Conservation (phyloP, 2,329 filamentous ascomycete genomes). For the Zymoseptoria brevis region DNA sequence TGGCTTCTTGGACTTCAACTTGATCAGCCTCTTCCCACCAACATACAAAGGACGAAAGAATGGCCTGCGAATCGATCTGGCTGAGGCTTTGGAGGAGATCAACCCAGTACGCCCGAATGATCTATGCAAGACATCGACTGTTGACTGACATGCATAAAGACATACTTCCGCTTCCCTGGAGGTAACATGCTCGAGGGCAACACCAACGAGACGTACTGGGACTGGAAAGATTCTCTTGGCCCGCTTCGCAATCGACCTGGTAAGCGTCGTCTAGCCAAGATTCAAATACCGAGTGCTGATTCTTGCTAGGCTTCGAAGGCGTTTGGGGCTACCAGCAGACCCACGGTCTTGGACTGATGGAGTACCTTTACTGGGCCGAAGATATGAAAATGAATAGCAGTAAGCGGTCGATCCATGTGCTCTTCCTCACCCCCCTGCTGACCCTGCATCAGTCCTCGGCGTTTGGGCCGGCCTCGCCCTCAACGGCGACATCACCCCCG, state of each 20-base stretch:
- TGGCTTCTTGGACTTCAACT: constrained; percentile 40
- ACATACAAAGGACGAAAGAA: constrained; percentile 45
- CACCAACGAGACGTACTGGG: constrained; percentile 29
- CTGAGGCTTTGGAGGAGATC: constrained; percentile 37
- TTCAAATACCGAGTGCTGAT: no score
- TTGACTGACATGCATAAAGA: neutral
- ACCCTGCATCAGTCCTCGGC: constrained; percentile 4
- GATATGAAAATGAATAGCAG: neutral
- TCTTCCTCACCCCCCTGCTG: neutral
- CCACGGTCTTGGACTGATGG: constrained; percentile 52
- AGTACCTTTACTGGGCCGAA: constrained; percentile 51
- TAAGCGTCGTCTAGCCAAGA: no score
- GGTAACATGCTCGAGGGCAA: constrained; percentile 45
- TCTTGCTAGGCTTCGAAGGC: constrained; percentile 25
- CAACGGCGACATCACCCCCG: constrained; percentile 39
- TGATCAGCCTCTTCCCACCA: constrained; percentile 45
- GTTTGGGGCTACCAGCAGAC: constrained; percentile 54
- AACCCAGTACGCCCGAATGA: constrained; percentile 32
- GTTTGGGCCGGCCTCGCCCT: constrained; percentile 30
- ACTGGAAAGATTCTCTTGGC: constrained; percentile 47
- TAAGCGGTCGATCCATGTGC: neutral
- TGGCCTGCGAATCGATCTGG: constrained; percentile 41
- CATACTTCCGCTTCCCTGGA: constrained; percentile 41
- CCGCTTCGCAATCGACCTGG: constrained; percentile 42
- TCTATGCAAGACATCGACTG: neutral